Evolutionary conservation across 164 flowering plant genomes (phyloP).

Genomic region (Tetrastigma voinierianum): DNA sequence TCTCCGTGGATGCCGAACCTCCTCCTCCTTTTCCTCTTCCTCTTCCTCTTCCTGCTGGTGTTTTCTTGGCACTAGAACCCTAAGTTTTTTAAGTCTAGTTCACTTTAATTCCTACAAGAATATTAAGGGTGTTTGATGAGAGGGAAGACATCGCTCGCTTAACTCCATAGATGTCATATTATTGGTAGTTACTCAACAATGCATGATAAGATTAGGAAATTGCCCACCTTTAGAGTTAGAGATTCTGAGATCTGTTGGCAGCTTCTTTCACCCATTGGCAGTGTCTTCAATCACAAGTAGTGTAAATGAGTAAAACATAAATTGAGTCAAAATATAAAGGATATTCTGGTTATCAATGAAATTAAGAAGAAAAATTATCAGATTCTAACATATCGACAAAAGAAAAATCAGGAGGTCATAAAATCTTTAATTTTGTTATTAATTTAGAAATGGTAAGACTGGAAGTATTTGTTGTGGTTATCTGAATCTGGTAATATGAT

Average conservation of each 20-base stretch:
- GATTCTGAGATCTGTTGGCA: constrained; percentile 55
- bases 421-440: too few relatives aligned
- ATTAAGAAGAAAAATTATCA: too few relatives aligned
- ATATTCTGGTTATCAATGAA: too few relatives aligned
- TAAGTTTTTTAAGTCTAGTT: constrained; percentile 68
- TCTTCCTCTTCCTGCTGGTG: constrained; percentile 53
- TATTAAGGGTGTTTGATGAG: neutral
- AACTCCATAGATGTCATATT: neutral
- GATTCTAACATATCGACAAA: too few relatives aligned
- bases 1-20: constrained; percentile 32
- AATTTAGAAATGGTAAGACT: too few relatives aligned
- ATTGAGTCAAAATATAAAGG: neutral
- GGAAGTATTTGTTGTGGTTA: too few relatives aligned
- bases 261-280: constrained; percentile 43
- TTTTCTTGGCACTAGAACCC: constrained; percentile 47
- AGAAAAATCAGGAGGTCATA: too few relatives aligned
- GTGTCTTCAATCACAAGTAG: constrained; percentile 34
- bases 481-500: too few relatives aligned
- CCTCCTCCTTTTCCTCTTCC: constrained; percentile 40
- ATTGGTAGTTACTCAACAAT: too few relatives aligned
- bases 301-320: neutral
- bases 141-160: too few relatives aligned
- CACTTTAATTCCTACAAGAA: constrained; percentile 62
- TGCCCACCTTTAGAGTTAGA: constrained; percentile 64
- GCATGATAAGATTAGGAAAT: neutral